Evolutionary conservation across 768 basidiomycete genomes (phyloP), one percentile per base, ranked within the genome.

Genomic region (Boletus sensibilis): DNA sequence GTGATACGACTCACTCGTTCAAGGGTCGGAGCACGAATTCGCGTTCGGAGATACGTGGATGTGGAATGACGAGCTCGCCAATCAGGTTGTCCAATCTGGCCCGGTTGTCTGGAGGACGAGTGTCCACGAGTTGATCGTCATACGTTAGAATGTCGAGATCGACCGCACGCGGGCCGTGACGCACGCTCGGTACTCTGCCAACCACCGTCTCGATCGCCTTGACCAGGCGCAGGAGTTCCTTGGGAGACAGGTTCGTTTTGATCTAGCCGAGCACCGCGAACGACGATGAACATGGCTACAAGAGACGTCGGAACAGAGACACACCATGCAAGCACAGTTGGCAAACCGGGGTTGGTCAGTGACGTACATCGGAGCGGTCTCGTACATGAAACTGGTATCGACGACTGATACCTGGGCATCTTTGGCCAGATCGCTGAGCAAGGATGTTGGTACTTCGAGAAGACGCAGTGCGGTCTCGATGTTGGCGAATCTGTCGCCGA

Each of bases 281-380:
- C 18, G 29, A 35, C n/a, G 40, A 55, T 50, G 21, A 49, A 52
- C 16, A 39, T 9, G 25, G 43, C 38, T 20, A n/a, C 11, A 33
- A 4, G 13, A 43, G 27, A 47, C 4, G 23, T 2, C 9, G 13
- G 10, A 14, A 2, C 11, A 38, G 9, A 45, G 45, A 78, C 90
- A 53, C 58, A 97, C 96, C 72, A 94, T 76, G 59, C 94, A 90
- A n/a, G 91, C 92, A 60, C 91, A 90, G 65, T 98, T 99, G 56
- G 90, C 81, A 73, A 98, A 98, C 35, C 78, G 76, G 13, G 87
- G 89, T 69, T 99, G 97, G 55, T 97, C 88, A 12, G 83, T 83
- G 41, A 96, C 88, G 68, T 99, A 98, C 97, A 99, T 98, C 0
- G 97, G 92, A 12, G 87, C 79, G 20, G 90, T 94, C 72, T 98